Evolutionary conservation across 305 asterid genomes (phyloP), one percentile per base, ranked within the genome.

Genomic region (Fraxinus greggii): DNA sequence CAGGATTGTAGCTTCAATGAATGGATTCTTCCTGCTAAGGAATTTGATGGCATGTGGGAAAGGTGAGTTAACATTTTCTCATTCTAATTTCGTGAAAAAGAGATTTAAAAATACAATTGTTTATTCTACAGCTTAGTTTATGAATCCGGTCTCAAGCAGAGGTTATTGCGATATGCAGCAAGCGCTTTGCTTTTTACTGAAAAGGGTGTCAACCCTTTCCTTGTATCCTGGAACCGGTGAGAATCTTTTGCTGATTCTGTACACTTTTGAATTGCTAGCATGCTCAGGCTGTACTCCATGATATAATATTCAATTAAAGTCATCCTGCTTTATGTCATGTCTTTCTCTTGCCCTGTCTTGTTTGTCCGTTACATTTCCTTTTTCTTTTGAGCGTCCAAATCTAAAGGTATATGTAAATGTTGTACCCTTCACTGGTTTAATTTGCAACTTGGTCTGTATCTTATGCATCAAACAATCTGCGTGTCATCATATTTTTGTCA

Each of bases 11-110:
- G 97, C 84, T 95, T 95, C 86, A 90, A 90, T 83, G 98, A 95
- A 87, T 95, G 98, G 98, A 90, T 92, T 85, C 99, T 95, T 85
- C 99, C 99, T 23, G 98, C 99, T 76, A 94, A 94, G 87, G 99
- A 95, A 88, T 95, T 94, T 88, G 97, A 93, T 83, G 97, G 98
- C 88, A 85, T 95, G 95, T 94, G 99, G 99, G 98, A 95, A 88
- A 95, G 99, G 99, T 94, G 81, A 78, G 92, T 76, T 72, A 15
- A 67, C 79, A 38, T 70, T 72, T 65, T 75, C 84, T n/a, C 61
- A 21, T 78, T 79, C 45, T 36, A 38, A 19, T 42, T 78, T 38
- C 38, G 51, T 63, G 56, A 76, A 59, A 54, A 24, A 65, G 83
- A 81, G 78, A 67, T 78, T 75, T 32, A 70, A 79, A 81, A 80